Base-by-base conservation (phyloP, 2,329 filamentous ascomycete genomes). In the Metarhizium album region DNA sequence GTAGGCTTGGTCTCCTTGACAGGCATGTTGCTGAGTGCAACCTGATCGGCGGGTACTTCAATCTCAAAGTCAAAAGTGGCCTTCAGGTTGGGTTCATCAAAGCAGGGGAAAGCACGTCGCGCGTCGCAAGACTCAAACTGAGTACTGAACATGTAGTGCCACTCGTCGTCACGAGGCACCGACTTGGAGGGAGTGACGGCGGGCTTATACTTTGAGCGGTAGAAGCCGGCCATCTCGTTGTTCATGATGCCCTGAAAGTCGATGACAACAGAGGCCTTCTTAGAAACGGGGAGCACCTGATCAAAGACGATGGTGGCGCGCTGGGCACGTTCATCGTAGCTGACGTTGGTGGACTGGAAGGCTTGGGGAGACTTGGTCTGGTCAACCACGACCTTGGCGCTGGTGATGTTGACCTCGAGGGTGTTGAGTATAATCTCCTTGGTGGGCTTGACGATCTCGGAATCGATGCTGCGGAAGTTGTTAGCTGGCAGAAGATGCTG, bases 61-160 rank as follows among this genome's bases (percentile, higher is more conserved):
- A 98, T 86, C 62, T 90, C 79, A 53, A 98, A 87, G 67, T 96
- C 90, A 63, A 96, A 97, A 2, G 90, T 91, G 11, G 93, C 89
- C 72, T 98, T 98, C 57, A 97, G 78, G 62, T 95, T 95, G 42
- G 93, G 93, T 72, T 98, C 93, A 64, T 98, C 93, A 63, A 97
- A 97, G 73, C 93, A 98, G 46, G 93, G 93, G 71, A 98, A 96
- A 8, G 93, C 91, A 58, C 90, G 80, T 57, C 93, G 85, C 54
- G 93, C 93, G 70, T 98, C 93, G 63, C 90, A 95, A 45, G 90
- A 86, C 74, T 98, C 93, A 64, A 98, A 98, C 67, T 98, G 93
- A 46, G 93, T 98, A 73, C 88, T 95, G 68, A 95, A 75, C 87
- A 91, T 90, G 64, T 79, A 79, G 66, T 82, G 79, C 64, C 75